phyloP scores from a whole-genome alignment of 2,329 filamentous ascomycete species.

The Fusarium graminum region DNA sequence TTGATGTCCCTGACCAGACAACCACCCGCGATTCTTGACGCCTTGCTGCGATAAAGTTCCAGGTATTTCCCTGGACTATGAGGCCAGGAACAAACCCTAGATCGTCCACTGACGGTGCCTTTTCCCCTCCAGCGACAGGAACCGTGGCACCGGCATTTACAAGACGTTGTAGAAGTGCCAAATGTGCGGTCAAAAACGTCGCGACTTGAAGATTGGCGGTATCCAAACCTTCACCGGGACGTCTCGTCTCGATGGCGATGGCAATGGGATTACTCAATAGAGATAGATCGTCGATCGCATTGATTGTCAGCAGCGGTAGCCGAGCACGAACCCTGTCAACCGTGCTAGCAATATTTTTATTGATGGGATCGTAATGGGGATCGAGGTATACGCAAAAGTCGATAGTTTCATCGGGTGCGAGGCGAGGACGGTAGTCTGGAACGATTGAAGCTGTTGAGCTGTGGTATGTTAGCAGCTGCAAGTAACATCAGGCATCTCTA shows the following conservation, averaged over 20 bases:
- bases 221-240: slow-evolving; percentile 7
- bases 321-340: not conserved
- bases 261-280: slow-evolving; percentile 7
- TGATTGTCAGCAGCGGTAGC: not conserved
- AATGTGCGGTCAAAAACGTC: slow-evolving; percentile 3
- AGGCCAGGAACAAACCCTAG: slow-evolving; percentile 9
- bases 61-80: slow-evolving; percentile 21
- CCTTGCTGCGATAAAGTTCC: slow-evolving; percentile 8
- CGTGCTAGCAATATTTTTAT: not conserved
- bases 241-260: slow-evolving; percentile 29
- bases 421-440: slow-evolving; percentile 5
- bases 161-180: not conserved
- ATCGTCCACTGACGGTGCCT: not conserved
- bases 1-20: not conserved
- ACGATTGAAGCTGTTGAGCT: slow-evolving; percentile 4
- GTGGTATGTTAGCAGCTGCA: not conserved
- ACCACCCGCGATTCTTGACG: slow-evolving; percentile 6
- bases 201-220: slow-evolving; percentile 9
- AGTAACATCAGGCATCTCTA: fast-evolving
- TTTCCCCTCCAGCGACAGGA: not conserved
- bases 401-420: slow-evolving; percentile 16
- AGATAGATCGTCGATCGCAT: not conserved
- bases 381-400: slow-evolving; percentile 23
- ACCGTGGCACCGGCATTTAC: not conserved
- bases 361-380: not conserved